A percentile compares a stretch with the other conserved stretches of the same genome.
phyloP scores from a whole-genome alignment of 1,139 yeast genomes.

The Hansenula sp. region DNA sequence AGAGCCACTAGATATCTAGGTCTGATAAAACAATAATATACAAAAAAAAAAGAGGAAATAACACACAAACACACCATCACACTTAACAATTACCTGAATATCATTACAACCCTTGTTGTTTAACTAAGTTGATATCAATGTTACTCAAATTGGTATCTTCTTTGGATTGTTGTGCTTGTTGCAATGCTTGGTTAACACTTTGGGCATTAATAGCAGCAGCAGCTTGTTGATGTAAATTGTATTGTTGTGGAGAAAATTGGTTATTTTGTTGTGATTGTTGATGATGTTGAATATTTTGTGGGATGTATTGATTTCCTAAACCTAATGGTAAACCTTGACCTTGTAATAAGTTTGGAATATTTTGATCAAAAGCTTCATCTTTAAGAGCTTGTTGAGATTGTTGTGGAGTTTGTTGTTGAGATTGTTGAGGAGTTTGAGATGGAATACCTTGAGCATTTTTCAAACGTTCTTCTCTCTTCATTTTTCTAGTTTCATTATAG shows the following conservation, averaged over 20 bases:
- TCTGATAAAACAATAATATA: background rate
- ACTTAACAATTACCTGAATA: background rate
- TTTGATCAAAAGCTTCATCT: slow-evolving; percentile 19
- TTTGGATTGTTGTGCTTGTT: slow-evolving; percentile 19
- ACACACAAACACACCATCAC: background rate
- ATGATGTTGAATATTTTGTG: slow-evolving; percentile 1
- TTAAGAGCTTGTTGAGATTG: slow-evolving; percentile 3
- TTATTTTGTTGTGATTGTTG: slow-evolving; percentile 5
- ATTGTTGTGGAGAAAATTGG: slow-evolving; percentile 8
- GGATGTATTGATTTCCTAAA: slow-evolving; percentile 10
- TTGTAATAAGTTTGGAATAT: slow-evolving; percentile 21
- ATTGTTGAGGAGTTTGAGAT: slow-evolving; percentile 6
- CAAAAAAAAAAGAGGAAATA: background rate
- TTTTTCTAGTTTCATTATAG: slow-evolving; percentile 26
- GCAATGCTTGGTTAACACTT: slow-evolving; percentile 20
- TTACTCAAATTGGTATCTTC: slow-evolving; percentile 14
- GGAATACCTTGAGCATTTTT: slow-evolving; percentile 6
- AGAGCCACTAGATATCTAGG: too few species aligned
- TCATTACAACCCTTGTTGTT: slow-evolving; percentile 16
- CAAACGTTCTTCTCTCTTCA: slow-evolving; percentile 24
- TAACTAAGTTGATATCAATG: slow-evolving; percentile 22
- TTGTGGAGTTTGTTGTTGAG: slow-evolving; percentile 1
- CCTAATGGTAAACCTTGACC: slow-evolving; percentile 16
- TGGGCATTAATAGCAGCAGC: slow-evolving; percentile 5
- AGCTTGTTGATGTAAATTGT: slow-evolving; percentile 9